phyloP scores from a whole-genome alignment of 768 basidiomycete species.

The Lepiota subincarnata region DNA sequence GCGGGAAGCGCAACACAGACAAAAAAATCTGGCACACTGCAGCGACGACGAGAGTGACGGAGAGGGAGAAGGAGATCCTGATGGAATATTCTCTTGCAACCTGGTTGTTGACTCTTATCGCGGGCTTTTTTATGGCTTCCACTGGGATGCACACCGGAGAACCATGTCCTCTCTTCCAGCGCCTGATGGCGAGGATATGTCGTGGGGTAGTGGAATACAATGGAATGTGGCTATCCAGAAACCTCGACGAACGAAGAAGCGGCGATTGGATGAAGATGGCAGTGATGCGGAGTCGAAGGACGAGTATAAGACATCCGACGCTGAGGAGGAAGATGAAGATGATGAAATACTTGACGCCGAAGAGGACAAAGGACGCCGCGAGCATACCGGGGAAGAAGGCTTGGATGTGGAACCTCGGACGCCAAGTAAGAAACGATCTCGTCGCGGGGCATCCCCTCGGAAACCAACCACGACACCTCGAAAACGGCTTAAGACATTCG shows the following conservation, averaged over 20 bases:
- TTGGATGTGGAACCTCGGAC: conserved; percentile 19
- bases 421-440: conserved; percentile 19
- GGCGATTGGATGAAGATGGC: conserved; percentile 10
- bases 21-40: conserved; percentile 9
- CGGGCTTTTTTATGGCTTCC: conserved; percentile 59
- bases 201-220: conserved; percentile 35
- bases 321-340: conserved; percentile 23
- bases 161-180: conserved; percentile 28
- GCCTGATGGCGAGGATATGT: conserved; percentile 21
- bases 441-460: conserved; percentile 19
- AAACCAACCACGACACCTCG: conserved; percentile 17
- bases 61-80: conserved; percentile 22
- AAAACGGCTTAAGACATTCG: conserved; percentile 34
- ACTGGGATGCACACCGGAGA: conserved; percentile 50
- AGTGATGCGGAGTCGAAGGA: conserved; percentile 12
- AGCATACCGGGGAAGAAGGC: conserved; percentile 33
- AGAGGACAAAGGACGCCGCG: conserved; percentile 25
- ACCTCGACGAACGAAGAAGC: conserved; percentile 8
- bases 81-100: conserved; percentile 47
- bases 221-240: conserved; percentile 41
- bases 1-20: conserved; percentile 11
- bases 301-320: conserved; percentile 22
- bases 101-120: conserved; percentile 54
- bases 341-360: conserved; percentile 21
- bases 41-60: conserved; percentile 15